Evolutionary conservation across 2,329 filamentous ascomycete species (phyloP).

Genomic region (Penicillium sp.): DNA sequence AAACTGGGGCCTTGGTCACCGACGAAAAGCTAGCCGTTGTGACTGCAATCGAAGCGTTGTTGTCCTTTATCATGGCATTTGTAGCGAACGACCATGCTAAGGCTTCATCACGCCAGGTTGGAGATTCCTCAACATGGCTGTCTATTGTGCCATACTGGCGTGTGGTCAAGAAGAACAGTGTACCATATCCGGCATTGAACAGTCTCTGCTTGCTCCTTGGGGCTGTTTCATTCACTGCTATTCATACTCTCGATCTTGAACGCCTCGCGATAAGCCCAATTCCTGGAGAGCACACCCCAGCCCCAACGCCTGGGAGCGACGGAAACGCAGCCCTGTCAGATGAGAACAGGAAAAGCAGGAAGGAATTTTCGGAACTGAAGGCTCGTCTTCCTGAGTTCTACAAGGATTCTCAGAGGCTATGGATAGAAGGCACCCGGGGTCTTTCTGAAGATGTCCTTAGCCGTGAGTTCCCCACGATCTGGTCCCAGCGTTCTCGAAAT

Average conservation of each 20-base stretch:
- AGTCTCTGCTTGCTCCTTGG: slow-evolving; percentile 47
- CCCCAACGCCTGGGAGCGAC: slow-evolving; percentile 46
- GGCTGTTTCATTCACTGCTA: slow-evolving; percentile 46
- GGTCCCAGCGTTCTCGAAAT: slow-evolving; percentile 41
- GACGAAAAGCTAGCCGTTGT: slow-evolving; percentile 40
- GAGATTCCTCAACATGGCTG: slow-evolving; percentile 45
- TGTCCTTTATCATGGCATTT: slow-evolving; percentile 50
- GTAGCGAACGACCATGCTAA: slow-evolving; percentile 43
- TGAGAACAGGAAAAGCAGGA: slow-evolving; percentile 37
- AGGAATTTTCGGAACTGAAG: slow-evolving; percentile 42
- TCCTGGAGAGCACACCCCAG: slow-evolving; percentile 38
- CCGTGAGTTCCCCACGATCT: slow-evolving; percentile 45
- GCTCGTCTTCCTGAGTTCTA: slow-evolving; percentile 41
- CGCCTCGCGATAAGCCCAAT: slow-evolving; percentile 42
- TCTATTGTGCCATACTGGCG: slow-evolving; percentile 49
- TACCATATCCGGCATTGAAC: slow-evolving; percentile 40
- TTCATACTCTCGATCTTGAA: slow-evolving; percentile 46
- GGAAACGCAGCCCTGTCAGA: slow-evolving; percentile 37
- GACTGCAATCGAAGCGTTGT: slow-evolving; percentile 44
- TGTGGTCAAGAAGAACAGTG: slow-evolving; percentile 41
- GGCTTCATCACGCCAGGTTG: slow-evolving; percentile 35
- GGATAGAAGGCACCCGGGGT: slow-evolving; percentile 42
- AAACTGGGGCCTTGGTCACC: slow-evolving; percentile 26
- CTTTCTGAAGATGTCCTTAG: slow-evolving; percentile 43
- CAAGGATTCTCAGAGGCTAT: slow-evolving; percentile 43